Evolutionary conservation across 1,284 basidiomycete genomes (phyloP), one percentile per base, ranked within the genome.

Genomic region (Apiotrichum veenhuisii): DNA sequence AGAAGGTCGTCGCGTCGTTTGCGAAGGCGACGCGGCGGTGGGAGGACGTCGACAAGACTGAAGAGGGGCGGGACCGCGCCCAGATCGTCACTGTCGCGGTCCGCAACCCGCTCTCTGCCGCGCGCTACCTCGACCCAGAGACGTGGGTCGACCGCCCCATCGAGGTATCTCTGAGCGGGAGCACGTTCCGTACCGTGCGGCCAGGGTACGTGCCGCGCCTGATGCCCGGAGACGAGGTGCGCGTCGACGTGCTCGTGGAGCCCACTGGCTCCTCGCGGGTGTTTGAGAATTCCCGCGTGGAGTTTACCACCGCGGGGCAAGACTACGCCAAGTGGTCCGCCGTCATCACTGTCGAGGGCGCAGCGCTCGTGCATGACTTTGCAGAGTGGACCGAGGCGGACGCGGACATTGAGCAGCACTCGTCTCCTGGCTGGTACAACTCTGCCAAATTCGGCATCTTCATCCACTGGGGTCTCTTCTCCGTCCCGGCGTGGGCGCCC

Each of bases 391-490:
- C 54, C 1, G 40, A 40, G 33, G 52, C 52, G 18, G 47, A 45
- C 17, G 18, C 26, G 22, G 58, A 59, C 15, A 26, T 55, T 18
- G 58, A 55, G 43, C 44, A 54, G 37, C 61, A 59, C 44, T 41
- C 52, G 5, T 20, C 55, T 1, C 58, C 59, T n/a, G 36, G 20
- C 3, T 64, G 63, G 63, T 64, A 37, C 47, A 26, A 40, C 44
- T 26, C 23, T 5, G 63, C 63, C 10, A 62, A 62, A 22, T 64
- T 60, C n/a, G 63, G 63, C 44, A 58, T 85, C 38, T 84, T 85
- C 68, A 77, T 85, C 50, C 84, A 85, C 62, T 85, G 83, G 83
- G 84, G 84, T 7, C 64, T 82, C 2, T 85, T 79, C 61, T 81
- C 80, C 23, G 79, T 81, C 8, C 68, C 68, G 0, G 71, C 65